These are phyloP conservation scores for Entrophospora sp. DNA, from an alignment of 192 early-diverging fungal genomes.

Conservation along the genomic window DNA sequence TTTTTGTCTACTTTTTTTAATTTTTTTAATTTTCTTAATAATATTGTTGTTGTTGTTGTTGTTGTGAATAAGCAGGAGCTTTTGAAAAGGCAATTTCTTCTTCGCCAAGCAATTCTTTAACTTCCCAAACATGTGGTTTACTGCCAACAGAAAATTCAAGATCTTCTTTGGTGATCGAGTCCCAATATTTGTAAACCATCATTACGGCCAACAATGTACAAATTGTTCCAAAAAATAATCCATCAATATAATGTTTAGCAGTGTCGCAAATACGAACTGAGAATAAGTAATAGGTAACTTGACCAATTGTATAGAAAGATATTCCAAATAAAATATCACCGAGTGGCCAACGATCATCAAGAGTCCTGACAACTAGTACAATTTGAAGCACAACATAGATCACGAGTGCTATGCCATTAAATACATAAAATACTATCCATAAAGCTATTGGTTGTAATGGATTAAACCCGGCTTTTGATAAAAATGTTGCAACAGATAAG, in stretches of 20 bases:
- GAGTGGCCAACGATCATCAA: conserved; percentile 80
- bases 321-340: conserved; percentile 74
- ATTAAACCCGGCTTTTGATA: conserved; percentile 44
- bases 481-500: conserved; percentile 61
- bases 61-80: background rate
- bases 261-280: conserved; percentile 59
- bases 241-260: conserved; percentile 80
- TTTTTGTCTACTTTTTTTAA: background rate
- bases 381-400: conserved; percentile 74
- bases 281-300: conserved; percentile 61
- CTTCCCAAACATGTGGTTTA: conserved; percentile 77
- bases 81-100: conserved; percentile 33
- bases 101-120: conserved; percentile 52
- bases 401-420: conserved; percentile 57
- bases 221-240: conserved; percentile 79
- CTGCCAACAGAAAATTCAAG: conserved; percentile 78
- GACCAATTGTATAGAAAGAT: conserved; percentile 64
- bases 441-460: conserved; percentile 44
- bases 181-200: conserved; percentile 96
- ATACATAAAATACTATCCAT: conserved; percentile 66
- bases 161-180: too few species aligned
- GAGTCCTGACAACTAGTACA: conserved; percentile 66
- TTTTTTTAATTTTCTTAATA: background rate
- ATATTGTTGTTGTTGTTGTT: background rate
- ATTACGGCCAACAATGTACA: conserved; percentile 74